Conservation (phyloP, 768 basidiomycete genomes). For the Lanmaoa rubissima region DNA sequence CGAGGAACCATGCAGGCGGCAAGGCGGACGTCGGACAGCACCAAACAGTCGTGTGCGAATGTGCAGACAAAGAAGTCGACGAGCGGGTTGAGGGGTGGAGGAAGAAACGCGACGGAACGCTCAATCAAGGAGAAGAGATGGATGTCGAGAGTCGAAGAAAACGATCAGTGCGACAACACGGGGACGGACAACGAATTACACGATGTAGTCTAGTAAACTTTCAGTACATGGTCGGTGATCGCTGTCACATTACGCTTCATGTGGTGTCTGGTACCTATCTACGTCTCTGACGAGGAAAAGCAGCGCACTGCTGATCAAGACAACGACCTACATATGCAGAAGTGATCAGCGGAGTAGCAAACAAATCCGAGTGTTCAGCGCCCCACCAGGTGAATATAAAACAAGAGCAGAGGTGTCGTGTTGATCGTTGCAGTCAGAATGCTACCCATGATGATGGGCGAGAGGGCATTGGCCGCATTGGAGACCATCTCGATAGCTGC, state of each 20-base stretch:
- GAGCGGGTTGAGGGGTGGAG: too few species aligned
- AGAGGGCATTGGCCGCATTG: slow-evolving; percentile 19
- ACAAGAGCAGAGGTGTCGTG: slow-evolving; percentile 20
- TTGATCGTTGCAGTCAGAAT: slow-evolving; percentile 25
- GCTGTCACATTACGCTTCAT: slow-evolving; percentile 1
- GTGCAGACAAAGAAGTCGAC: too few species aligned
- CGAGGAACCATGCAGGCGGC: too few species aligned
- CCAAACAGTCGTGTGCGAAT: too few species aligned
- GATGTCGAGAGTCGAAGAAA: too few species aligned
- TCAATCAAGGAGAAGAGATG: too few species aligned
- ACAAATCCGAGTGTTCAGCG: background rate
- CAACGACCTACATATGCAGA: slow-evolving; percentile 10
- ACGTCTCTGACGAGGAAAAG: slow-evolving; percentile 26
- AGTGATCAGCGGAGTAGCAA: background rate
- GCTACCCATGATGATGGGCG: slow-evolving; percentile 32
- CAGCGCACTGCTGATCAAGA: slow-evolving; percentile 13
- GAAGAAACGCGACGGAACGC: too few species aligned
- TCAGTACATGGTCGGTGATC: background rate
- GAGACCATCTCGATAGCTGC: slow-evolving; percentile 30
- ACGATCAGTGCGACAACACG: too few species aligned
- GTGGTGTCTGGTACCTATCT: slow-evolving; percentile 15
- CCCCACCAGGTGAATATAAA: slow-evolving; percentile 27
- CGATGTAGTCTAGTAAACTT: background rate
- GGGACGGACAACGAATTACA: too few species aligned
- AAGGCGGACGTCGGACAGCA: too few species aligned